phyloP scores from a whole-genome alignment of 371 early-diverging fungal species.

The Parasitella parasitica region DNA sequence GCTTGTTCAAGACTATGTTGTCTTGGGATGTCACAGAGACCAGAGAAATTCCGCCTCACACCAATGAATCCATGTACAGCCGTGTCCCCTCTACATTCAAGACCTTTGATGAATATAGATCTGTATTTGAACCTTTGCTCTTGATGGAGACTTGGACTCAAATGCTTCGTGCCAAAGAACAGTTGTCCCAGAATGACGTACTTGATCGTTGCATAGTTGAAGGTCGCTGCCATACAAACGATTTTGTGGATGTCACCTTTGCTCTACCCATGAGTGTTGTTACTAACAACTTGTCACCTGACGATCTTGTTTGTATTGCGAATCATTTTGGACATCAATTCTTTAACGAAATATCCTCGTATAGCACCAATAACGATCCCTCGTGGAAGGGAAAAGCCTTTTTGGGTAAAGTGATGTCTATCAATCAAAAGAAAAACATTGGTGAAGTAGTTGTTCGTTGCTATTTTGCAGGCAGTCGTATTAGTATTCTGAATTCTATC shows the following conservation, averaged over 20 bases:
- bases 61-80: conserved; percentile 20
- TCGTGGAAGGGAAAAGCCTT: conserved; percentile 45
- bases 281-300: conserved; percentile 12
- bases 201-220: conserved; percentile 47
- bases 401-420: conserved; percentile 60
- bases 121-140: conserved; percentile 79
- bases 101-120: conserved; percentile 60
- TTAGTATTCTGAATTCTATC: conserved; percentile 40
- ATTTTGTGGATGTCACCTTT: conserved; percentile 74
- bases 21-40: conserved; percentile 53
- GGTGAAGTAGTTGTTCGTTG: conserved; percentile 50
- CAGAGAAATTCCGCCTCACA: conserved; percentile 49
- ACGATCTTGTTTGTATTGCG: conserved; percentile 53
- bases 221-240: conserved; percentile 67
- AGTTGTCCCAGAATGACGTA: conserved; percentile 47
- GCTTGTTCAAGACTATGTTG: conserved; percentile 49
- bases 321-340: conserved; percentile 49
- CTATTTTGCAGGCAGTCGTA: conserved; percentile 47
- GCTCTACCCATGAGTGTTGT: conserved; percentile 34
- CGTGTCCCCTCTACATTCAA: conserved; percentile 62
- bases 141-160: conserved; percentile 88
- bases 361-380: background rate
- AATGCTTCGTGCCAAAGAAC: conserved; percentile 70
- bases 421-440: conserved; percentile 41
- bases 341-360: conserved; percentile 16